These are phyloP conservation scores for Podila horticola DNA, from an alignment of 192 early-diverging fungal species.

Conservation along the genomic window DNA sequence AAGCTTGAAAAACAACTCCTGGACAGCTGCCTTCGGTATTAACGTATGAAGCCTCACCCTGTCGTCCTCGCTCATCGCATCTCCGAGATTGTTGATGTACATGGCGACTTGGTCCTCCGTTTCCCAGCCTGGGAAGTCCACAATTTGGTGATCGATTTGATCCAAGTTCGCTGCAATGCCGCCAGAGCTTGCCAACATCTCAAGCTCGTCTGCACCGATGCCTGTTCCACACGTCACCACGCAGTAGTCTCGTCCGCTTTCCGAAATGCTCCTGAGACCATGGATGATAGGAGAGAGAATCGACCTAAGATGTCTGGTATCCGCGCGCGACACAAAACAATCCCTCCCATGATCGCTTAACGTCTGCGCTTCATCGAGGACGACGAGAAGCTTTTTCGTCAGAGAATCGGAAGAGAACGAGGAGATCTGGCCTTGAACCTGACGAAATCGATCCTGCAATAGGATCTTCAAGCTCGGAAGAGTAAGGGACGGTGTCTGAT, in stretches of 20 bases:
- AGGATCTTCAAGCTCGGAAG: constrained; percentile 18
- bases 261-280: not conserved
- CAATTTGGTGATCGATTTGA: constrained; percentile 29
- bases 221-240: not conserved
- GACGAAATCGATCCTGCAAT: constrained; percentile 29
- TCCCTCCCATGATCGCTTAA: not conserved
- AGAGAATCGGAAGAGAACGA: constrained; percentile 20
- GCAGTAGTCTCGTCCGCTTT: not conserved
- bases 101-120: constrained; percentile 31
- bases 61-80: constrained; percentile 35
- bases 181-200: constrained; percentile 16
- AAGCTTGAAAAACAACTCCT: constrained; percentile 46
- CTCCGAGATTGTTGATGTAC: constrained; percentile 40
- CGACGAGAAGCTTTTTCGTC: not conserved
- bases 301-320: not conserved
- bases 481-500: constrained; percentile 12
- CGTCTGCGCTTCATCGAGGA: not conserved
- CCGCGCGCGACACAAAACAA: not conserved
- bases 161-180: constrained; percentile 29
- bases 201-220: not conserved
- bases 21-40: constrained; percentile 37
- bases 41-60: constrained; percentile 17
- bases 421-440: constrained; percentile 28
- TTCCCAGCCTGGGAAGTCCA: constrained; percentile 44
- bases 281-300: not conserved